These are phyloP conservation scores for Neurospora sp. DNA, from an alignment of 495 filamentous ascomycete species.

Conservation along the genomic window DNA sequence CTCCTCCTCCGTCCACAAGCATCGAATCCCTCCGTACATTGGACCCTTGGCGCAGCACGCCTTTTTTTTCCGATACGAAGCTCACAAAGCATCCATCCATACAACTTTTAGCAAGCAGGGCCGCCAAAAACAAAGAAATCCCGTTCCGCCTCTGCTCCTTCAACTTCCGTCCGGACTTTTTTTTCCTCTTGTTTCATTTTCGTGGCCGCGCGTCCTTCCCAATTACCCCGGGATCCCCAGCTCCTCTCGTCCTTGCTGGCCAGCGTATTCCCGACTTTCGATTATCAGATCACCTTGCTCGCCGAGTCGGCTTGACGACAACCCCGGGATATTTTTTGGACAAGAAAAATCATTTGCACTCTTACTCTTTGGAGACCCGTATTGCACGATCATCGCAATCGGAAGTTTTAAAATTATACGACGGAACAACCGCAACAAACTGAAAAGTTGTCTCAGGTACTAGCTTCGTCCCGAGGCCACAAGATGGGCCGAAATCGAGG, in stretches of 20 bases:
- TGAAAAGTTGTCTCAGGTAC: not conserved
- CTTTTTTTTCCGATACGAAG: not conserved
- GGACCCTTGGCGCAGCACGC: not conserved
- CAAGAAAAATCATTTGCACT: not conserved
- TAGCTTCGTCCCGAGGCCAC: not conserved
- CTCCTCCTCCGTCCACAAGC: not conserved
- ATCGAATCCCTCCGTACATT: not conserved
- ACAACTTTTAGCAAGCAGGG: not conserved
- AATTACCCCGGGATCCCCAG: not conserved
- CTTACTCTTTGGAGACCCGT: not conserved
- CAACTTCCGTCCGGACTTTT: not conserved
- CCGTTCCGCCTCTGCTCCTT: not conserved
- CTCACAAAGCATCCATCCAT: not conserved
- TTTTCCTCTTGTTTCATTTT: not conserved
- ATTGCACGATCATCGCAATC: not conserved
- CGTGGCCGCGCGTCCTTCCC: not conserved
- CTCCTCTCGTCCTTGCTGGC: not conserved
- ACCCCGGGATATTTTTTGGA: not conserved
- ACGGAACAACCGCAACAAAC: not conserved
- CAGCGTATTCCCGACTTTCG: not conserved
- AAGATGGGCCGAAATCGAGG: constrained; percentile 40
- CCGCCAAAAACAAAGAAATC: not conserved
- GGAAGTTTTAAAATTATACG: not conserved
- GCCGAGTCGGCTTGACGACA: not conserved
- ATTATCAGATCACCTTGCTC: not conserved